Percentiles rank a stretch among this genome's conserved stretches.
Conservation (phyloP, 257 asterid species). For the Ocimum tenuiflorum region DNA sequence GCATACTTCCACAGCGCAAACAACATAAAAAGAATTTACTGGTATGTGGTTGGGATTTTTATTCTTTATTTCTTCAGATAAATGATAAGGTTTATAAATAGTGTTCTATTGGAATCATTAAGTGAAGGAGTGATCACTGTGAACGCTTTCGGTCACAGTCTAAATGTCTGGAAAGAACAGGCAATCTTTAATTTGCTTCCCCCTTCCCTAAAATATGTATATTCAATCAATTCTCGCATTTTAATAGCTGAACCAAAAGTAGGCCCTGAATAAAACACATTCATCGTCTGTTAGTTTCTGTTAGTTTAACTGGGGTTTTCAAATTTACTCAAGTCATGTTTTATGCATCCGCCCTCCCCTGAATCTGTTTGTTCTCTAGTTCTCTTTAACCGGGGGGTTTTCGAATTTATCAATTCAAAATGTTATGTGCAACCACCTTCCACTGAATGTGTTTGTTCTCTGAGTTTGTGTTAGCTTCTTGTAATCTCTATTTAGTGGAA, state of each 20-base stretch:
- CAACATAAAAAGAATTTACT: constrained; percentile 84
- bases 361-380: constrained; percentile 8
- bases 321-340: background rate
- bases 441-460: too few relatives aligned
- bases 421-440: too few relatives aligned
- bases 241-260: background rate
- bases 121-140: constrained; percentile 1
- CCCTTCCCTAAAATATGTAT: constrained; percentile 14
- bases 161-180: constrained; percentile 6
- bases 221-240: too few relatives aligned
- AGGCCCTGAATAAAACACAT: background rate
- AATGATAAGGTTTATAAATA: background rate
- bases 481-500: background rate
- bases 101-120: background rate
- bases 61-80: constrained; percentile 8
- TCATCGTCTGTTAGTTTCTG: background rate
- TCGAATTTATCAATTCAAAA: too few relatives aligned
- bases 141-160: constrained; percentile 1
- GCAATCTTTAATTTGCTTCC: too few relatives aligned
- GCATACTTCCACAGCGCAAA: constrained; percentile 93
- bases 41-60: constrained; percentile 45
- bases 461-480: constrained; percentile 1
- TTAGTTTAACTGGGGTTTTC: background rate
- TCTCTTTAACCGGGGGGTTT: too few relatives aligned
- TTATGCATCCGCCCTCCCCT: background rate